These are phyloP conservation scores for Prunus mongolica DNA, from an alignment of 306 rosid genomes.

Conservation along the genomic window DNA sequence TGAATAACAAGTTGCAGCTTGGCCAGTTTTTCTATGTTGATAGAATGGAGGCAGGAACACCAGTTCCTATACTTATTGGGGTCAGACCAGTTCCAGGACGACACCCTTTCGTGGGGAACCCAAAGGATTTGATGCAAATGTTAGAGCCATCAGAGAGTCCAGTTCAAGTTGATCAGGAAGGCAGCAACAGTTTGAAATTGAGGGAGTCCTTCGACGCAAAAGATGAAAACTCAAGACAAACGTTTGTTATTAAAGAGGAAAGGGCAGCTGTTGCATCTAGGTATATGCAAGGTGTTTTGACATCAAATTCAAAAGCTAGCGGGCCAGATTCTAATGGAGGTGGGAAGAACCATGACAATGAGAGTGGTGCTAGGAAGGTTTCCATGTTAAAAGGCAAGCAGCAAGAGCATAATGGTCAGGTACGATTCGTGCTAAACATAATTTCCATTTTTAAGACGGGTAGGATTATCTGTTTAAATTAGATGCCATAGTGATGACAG, in stretches of 20 bases:
- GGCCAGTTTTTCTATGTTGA: constrained; percentile 92
- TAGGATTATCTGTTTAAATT: too few species aligned
- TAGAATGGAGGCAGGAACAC: constrained; percentile 56
- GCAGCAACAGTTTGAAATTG: constrained; percentile 27
- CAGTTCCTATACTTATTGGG: constrained; percentile 74
- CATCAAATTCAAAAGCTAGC: constrained; percentile 42
- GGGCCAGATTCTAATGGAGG: constrained; percentile 35
- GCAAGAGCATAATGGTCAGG: constrained; percentile 75
- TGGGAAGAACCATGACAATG: constrained; percentile 52
- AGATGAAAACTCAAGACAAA: constrained; percentile 52
- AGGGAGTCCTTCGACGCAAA: constrained; percentile 38
- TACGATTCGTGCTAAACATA: constrained; percentile 32
- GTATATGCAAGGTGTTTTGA: constrained; percentile 75
- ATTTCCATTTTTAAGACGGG: constrained; percentile 3
- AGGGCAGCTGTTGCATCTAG: constrained; percentile 72
- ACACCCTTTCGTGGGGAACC: constrained; percentile 76
- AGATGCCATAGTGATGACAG: too few species aligned
- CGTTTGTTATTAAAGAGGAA: constrained; percentile 79
- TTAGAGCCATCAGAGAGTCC: constrained; percentile 52
- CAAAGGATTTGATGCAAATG: constrained; percentile 94
- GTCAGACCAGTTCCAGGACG: constrained; percentile 75
- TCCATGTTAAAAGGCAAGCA: constrained; percentile 57
- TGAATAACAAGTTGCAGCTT: constrained; percentile 82
- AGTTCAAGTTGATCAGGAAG: constrained; percentile 29
- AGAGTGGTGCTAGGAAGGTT: constrained; percentile 47